phyloP scores from a whole-genome alignment of 2,329 filamentous ascomycete genomes.

The Thielaviopsis populi region DNA sequence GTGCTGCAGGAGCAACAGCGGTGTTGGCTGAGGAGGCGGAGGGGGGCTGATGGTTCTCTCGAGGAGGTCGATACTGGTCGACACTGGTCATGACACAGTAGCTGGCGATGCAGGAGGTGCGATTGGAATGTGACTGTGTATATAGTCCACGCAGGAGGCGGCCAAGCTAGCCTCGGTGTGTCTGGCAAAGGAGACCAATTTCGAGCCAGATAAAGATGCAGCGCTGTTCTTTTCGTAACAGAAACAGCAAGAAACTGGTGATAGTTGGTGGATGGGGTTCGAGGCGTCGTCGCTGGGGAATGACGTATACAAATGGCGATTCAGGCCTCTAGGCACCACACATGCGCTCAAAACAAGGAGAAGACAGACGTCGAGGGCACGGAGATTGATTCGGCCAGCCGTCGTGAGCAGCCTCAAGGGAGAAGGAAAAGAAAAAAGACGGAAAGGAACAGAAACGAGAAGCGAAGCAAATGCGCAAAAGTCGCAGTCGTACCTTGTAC shows the following conservation, averaged over 20 bases:
- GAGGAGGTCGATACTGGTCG: constrained; percentile 41
- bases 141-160: background rate
- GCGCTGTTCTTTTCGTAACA: background rate
- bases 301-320: background rate
- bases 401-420: background rate
- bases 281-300: background rate
- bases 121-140: background rate
- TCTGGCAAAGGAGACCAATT: background rate
- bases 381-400: background rate
- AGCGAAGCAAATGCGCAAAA: background rate
- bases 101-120: background rate
- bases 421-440: background rate
- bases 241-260: background rate
- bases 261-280: background rate
- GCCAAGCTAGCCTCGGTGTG: background rate
- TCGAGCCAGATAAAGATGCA: background rate
- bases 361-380: background rate
- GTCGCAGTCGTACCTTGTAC: background rate
- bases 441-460: background rate
- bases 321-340: background rate
- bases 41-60: constrained; percentile 44
- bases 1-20: constrained; percentile 3
- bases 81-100: constrained; percentile 38
- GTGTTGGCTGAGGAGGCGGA: constrained; percentile 18
- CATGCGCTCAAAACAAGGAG: background rate